These are phyloP conservation scores for Dothidotthia symphoricarpi DNA, from an alignment of 2,329 filamentous ascomycete species.

Conservation along the genomic window DNA sequence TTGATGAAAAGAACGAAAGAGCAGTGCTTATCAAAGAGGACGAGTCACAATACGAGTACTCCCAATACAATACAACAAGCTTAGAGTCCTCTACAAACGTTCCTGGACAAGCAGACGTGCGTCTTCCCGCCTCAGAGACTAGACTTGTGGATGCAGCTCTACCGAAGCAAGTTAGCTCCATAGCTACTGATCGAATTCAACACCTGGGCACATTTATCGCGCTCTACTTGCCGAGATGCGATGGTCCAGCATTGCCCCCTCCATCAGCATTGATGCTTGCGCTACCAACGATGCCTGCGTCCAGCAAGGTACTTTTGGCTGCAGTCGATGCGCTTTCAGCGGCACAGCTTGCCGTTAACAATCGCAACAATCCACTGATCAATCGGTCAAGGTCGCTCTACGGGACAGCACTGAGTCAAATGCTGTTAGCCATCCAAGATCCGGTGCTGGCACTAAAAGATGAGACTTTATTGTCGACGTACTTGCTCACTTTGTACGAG, in stretches of 20 bases:
- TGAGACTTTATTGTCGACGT: constrained; percentile 37
- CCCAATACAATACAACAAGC: constrained; percentile 14
- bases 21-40: constrained; percentile 37
- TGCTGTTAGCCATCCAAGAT: constrained; percentile 32
- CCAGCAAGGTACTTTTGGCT: constrained; percentile 31
- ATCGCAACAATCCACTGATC: constrained; percentile 30
- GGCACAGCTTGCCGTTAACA: constrained; percentile 35
- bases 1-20: constrained; percentile 28
- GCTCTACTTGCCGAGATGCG: constrained; percentile 31
- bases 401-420: constrained; percentile 33
- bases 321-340: constrained; percentile 37
- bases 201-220: constrained; percentile 35
- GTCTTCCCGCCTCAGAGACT: constrained; percentile 10
- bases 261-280: constrained; percentile 39
- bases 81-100: constrained; percentile 3
- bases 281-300: constrained; percentile 32
- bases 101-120: constrained; percentile 8
- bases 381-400: constrained; percentile 38
- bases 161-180: constrained; percentile 33
- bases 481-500: constrained; percentile 38
- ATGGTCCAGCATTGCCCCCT: constrained; percentile 32
- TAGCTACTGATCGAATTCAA: constrained; percentile 38
- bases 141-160: constrained; percentile 21
- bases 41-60: constrained; percentile 35
- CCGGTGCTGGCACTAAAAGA: constrained; percentile 29